Evolutionary conservation across 371 early-diverging fungal species (phyloP).

Genomic region (Cokeromyces recurvatus): DNA sequence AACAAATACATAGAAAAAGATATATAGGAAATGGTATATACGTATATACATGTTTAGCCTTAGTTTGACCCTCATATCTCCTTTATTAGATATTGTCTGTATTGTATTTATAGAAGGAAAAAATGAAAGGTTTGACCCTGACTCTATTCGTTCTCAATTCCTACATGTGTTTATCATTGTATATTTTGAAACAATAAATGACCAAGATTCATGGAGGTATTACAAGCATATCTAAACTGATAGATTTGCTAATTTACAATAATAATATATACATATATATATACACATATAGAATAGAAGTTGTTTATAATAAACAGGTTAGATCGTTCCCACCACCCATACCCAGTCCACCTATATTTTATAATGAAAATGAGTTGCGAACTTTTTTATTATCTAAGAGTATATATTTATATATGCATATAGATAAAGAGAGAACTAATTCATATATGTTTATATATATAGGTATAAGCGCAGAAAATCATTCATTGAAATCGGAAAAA

Average conservation of each 20-base stretch:
- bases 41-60: neutral
- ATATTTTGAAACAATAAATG: conserved; percentile 36
- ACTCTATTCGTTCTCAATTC: conserved; percentile 62
- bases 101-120: conserved; percentile 65
- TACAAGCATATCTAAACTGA: too few relatives aligned
- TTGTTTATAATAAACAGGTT: conserved; percentile 56
- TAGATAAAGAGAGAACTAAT: neutral
- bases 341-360: conserved; percentile 61
- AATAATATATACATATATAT: too few relatives aligned
- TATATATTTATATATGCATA: conserved; percentile 7
- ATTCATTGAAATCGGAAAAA: conserved; percentile 66
- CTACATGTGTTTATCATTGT: conserved; percentile 70
- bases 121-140: conserved; percentile 56
- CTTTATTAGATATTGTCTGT: conserved; percentile 67
- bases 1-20: conserved; percentile 80
- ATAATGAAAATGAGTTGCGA: conserved; percentile 38
- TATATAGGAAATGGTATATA: conserved; percentile 76
- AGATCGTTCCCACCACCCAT: conserved; percentile 59
- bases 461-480: conserved; percentile 74
- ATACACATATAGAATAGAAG: conserved; percentile 37
- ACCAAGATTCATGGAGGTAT: conserved; percentile 38
- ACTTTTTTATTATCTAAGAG: conserved; percentile 59
- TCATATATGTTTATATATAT: neutral
- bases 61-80: neutral
- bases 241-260: too few relatives aligned